Conservation (phyloP, 2,329 filamentous ascomycete genomes). For the Fusarium sp. region DNA sequence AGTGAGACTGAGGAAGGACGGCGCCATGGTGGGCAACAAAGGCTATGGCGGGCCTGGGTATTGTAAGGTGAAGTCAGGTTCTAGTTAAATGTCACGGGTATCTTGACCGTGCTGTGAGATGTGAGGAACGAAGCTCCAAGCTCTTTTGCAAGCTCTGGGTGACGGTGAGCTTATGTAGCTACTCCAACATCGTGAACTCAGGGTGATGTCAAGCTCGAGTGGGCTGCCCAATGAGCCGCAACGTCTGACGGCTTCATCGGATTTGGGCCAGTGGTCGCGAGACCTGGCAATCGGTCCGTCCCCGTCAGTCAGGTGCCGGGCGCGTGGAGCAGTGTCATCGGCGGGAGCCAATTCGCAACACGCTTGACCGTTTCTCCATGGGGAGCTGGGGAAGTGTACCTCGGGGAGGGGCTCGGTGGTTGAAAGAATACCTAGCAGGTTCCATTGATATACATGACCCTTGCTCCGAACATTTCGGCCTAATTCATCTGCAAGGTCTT, state of each 20-base stretch:
- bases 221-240: slow-evolving; percentile 14
- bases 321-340: slow-evolving; percentile 17
- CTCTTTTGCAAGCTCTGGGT: neutral
- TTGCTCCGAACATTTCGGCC: no score
- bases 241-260: slow-evolving; percentile 3
- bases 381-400: slow-evolving; percentile 12
- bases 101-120: neutral
- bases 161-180: slow-evolving; percentile 16
- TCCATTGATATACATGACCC: no score
- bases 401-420: neutral
- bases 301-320: slow-evolving; percentile 31
- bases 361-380: slow-evolving; percentile 13
- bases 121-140: neutral
- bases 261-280: slow-evolving; percentile 22
- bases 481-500: no score
- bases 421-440: no score
- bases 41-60: slow-evolving; percentile 10
- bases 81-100: neutral
- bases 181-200: neutral
- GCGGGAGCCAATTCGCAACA: slow-evolving; percentile 13
- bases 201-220: slow-evolving; percentile 36
- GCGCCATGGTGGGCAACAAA: slow-evolving; percentile 38
- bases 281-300: slow-evolving; percentile 48
- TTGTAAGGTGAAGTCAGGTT: neutral
- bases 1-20: slow-evolving; percentile 37